A percentile compares a stretch with the other conserved stretches of the same genome.
Conservation (phyloP, 108 stramenopile species). For the Nannochloropsis oceanica region DNA sequence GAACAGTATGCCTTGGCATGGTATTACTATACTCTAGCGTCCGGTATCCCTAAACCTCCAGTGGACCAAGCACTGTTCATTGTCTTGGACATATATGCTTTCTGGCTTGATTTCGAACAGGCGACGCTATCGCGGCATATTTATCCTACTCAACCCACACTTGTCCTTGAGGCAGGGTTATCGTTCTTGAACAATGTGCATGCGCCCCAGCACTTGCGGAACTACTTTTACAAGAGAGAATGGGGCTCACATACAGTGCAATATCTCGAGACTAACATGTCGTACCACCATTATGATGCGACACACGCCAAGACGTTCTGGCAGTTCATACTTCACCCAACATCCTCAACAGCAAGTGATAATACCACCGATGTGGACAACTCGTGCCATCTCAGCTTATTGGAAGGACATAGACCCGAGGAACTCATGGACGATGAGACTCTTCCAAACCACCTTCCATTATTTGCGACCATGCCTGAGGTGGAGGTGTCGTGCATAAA, state of each 20-base stretch:
- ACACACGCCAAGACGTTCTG: neutral
- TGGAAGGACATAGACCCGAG: neutral
- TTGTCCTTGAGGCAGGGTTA: neutral
- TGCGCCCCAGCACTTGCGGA: neutral
- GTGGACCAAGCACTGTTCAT: neutral
- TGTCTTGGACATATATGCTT: neutral
- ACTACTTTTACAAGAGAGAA: neutral
- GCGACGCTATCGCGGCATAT: neutral
- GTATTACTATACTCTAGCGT: neutral
- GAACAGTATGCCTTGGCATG: neutral
- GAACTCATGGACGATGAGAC: neutral
- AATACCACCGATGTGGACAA: neutral
- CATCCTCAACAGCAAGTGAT: neutral
- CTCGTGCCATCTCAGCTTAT: neutral
- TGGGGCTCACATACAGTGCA: neutral
- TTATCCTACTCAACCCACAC: neutral
- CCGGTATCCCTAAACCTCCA: neutral
- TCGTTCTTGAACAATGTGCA: neutral
- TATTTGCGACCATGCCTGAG: neutral
- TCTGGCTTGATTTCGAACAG: neutral
- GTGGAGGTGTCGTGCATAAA: neutral
- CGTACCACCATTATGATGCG: neutral
- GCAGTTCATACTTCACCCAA: neutral
- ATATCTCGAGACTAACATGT: neutral
- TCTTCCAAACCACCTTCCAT: neutral